Conservation (phyloP, 768 basidiomycete genomes). For the Calocera viscosa region DNA sequence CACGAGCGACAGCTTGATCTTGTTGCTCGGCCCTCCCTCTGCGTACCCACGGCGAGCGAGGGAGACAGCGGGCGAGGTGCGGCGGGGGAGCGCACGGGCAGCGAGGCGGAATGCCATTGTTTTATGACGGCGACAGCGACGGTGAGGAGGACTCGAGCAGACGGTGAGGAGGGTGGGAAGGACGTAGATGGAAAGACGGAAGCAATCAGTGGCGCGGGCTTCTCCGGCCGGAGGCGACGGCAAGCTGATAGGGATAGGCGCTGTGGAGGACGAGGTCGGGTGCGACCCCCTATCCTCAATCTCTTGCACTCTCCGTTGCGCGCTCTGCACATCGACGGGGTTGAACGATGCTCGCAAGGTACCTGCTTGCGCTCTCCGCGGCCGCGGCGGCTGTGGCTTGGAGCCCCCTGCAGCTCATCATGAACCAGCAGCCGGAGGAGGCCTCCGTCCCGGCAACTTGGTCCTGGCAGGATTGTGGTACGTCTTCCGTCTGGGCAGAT, state of each 20-base stretch:
- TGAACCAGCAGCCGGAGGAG: slow-evolving; percentile 10
- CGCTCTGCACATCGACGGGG: not conserved
- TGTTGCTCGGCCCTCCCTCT: slow-evolving; percentile 57
- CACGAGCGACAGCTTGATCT: slow-evolving; percentile 83
- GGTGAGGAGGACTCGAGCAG: not conserved
- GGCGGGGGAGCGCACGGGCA: slow-evolving; percentile 12
- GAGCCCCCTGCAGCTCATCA: not conserved
- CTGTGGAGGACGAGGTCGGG: not conserved
- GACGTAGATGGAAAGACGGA: not conserved
- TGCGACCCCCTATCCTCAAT: not conserved
- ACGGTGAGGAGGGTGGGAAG: not conserved
- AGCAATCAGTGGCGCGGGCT: not conserved
- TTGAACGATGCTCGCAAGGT: not conserved
- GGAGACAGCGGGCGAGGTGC: slow-evolving; percentile 14
- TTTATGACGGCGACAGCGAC: not conserved
- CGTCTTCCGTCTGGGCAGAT: slow-evolving; percentile 9
- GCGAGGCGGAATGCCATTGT: slow-evolving; percentile 4
- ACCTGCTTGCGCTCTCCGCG: not conserved
- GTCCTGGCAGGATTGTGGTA: slow-evolving; percentile 24
- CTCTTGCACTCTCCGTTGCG: not conserved
- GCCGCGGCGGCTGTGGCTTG: not conserved
- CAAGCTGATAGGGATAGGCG: not conserved
- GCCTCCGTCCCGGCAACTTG: slow-evolving; percentile 18
- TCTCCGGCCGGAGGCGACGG: not conserved
- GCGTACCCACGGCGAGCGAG: slow-evolving; percentile 76